These are phyloP conservation scores for Bothriochloa decipiens DNA, from an alignment of 176 grass and related monocot genomes.

Conservation along the genomic window DNA sequence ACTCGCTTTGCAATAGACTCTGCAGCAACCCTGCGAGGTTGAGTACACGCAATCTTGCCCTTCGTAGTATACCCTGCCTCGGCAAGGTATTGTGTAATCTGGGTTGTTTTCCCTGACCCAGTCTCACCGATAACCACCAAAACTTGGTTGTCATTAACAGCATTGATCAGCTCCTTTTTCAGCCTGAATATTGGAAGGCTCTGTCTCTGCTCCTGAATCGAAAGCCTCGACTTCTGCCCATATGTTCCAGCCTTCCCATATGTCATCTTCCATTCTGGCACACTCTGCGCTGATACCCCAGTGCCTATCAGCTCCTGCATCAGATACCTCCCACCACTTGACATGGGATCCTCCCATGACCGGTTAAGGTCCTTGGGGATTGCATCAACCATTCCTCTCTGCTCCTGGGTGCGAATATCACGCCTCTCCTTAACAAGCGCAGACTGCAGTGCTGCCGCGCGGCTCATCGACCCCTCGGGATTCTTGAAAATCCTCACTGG, in stretches of 20 bases:
- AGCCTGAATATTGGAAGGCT: constrained; percentile 91
- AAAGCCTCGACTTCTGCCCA: constrained; percentile 83
- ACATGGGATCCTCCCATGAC: constrained; percentile 98
- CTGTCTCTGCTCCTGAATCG: constrained; percentile 91
- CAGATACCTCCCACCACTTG: constrained; percentile 82
- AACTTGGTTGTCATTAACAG: constrained; percentile 95
- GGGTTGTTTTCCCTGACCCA: constrained; percentile 95
- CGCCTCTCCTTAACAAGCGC: constrained; percentile 93
- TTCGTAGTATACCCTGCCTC: constrained; percentile 90
- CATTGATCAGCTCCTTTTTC: constrained; percentile 93
- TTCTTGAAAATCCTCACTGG: constrained; percentile 98
- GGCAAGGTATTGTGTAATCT: constrained; percentile 90
- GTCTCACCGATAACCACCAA: constrained; percentile 97
- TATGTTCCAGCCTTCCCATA: constrained; percentile 95
- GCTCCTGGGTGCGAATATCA: constrained; percentile 89
- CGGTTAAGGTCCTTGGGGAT: constrained; percentile 97
- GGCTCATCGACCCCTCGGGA: constrained; percentile 89
- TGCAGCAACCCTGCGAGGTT: constrained; percentile 91
- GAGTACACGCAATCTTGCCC: constrained; percentile 97
- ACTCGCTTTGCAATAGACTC: constrained; percentile 96
- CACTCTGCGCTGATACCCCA: constrained; percentile 64
- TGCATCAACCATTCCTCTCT: constrained; percentile 95
- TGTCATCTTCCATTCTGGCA: constrained; percentile 98
- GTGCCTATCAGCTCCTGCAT: constrained; percentile 90
- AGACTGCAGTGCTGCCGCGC: constrained; percentile 85